These are phyloP conservation scores for Glycine latifolia DNA, from an alignment of 306 rosid genomes.

Conservation along the genomic window DNA sequence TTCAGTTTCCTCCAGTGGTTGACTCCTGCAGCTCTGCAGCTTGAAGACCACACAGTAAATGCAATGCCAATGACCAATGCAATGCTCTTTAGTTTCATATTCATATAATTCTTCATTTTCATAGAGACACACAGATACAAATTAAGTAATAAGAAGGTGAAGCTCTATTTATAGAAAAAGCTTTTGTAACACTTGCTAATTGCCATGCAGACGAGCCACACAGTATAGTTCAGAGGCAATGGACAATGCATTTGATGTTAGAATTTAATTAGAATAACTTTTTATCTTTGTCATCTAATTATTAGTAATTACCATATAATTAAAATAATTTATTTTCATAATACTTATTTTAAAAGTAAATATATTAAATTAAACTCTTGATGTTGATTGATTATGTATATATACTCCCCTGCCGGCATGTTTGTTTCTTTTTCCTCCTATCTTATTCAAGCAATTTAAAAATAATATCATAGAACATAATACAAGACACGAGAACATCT, in stretches of 20 bases:
- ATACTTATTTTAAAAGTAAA: too few species aligned
- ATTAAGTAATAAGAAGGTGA: neutral
- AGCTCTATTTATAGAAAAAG: constrained; percentile 51
- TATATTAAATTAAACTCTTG: too few species aligned
- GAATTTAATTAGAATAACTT: neutral
- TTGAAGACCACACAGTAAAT: constrained; percentile 41
- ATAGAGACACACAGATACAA: neutral
- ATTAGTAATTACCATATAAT: too few species aligned
- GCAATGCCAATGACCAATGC: constrained; percentile 49
- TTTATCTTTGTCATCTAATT: too few species aligned
- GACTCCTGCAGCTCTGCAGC: constrained; percentile 56
- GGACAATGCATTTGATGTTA: constrained; percentile 4
- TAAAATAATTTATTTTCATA: too few species aligned
- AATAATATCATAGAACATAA: too few species aligned
- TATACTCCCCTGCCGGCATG: too few species aligned
- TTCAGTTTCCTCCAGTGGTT: constrained; percentile 54
- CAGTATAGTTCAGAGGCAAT: constrained; percentile 41
- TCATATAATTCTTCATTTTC: constrained; percentile 47
- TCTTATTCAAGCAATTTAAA: too few species aligned
- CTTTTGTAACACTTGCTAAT: constrained; percentile 38
- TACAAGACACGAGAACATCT: too few species aligned
- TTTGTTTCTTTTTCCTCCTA: too few species aligned
- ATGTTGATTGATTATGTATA: too few species aligned
- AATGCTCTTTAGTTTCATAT: constrained; percentile 40
- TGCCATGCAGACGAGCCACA: constrained; percentile 60